Conservation (phyloP, 345 rosid species). For the Lumnitzera littorea region DNA sequence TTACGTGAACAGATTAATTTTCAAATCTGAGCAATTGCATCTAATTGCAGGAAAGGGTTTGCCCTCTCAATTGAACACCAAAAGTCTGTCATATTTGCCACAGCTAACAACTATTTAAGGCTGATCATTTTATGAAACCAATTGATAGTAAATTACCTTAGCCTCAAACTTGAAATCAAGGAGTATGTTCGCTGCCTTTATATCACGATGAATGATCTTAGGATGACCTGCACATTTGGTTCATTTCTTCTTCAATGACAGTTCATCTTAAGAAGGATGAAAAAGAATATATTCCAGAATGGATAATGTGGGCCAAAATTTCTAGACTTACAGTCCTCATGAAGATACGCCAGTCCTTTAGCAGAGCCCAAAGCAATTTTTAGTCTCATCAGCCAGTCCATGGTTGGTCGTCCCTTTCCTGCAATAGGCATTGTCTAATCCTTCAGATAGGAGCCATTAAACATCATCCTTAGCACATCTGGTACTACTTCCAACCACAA, state of each 20-base stretch:
- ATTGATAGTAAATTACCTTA: conserved; percentile 33
- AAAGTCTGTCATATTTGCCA: no score
- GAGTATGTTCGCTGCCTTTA: conserved; percentile 80
- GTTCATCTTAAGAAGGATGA: not conserved
- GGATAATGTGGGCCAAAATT: no score
- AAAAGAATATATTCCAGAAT: no score
- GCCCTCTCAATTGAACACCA: no score
- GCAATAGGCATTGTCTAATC: conserved; percentile 13
- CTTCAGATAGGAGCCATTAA: conserved; percentile 6
- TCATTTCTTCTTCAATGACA: not conserved
- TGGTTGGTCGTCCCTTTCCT: conserved; percentile 62
- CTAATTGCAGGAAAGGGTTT: no score
- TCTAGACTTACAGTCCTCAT: conserved; percentile 78
- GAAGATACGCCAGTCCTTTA: conserved; percentile 92
- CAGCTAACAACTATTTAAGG: no score
- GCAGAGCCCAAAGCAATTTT: conserved; percentile 95
- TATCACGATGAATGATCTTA: conserved; percentile 89
- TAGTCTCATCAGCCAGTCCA: conserved; percentile 73
- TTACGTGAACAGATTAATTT: no score
- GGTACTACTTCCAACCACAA: no score
- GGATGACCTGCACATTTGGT: conserved; percentile 58
- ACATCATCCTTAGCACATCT: not conserved
- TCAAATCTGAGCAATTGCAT: no score
- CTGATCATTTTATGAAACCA: no score
- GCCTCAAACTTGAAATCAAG: conserved; percentile 87